A percentile compares a stretch with the other conserved stretches of the same genome.
Evolutionary conservation across 2,329 filamentous ascomycete genomes (phyloP).

Genomic region (Beauveria australis): DNA sequence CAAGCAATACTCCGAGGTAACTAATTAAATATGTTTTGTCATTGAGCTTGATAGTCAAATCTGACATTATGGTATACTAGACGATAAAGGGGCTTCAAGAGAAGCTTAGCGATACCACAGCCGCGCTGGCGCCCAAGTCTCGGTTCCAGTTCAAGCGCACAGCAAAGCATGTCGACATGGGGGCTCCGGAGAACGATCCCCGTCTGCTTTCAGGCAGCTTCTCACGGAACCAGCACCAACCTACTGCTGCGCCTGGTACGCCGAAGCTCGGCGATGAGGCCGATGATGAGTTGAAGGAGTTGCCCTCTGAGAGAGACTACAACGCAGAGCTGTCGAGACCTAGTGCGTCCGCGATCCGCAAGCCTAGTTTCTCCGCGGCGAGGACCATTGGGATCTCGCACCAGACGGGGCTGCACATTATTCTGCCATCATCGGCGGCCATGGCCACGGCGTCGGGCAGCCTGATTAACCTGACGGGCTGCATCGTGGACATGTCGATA

Average conservation of each 20-base stretch:
- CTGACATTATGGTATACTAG: slow-evolving; percentile 28
- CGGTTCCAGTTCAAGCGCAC: slow-evolving; percentile 71
- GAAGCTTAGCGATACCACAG: slow-evolving; percentile 63
- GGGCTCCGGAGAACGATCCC: slow-evolving; percentile 34
- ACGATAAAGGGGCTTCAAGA: slow-evolving; percentile 75
- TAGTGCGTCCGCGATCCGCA: slow-evolving; percentile 37
- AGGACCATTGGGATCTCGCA: slow-evolving; percentile 56
- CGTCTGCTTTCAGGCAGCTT: slow-evolving; percentile 30
- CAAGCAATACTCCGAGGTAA: slow-evolving; percentile 72
- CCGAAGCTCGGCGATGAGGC: slow-evolving; percentile 14
- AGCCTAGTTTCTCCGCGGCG: slow-evolving; percentile 55
- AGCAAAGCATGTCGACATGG: slow-evolving; percentile 32
- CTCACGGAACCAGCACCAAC: slow-evolving; percentile 19
- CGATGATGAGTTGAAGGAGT: slow-evolving; percentile 15
- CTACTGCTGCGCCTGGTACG: neutral
- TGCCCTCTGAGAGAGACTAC: slow-evolving; percentile 33
- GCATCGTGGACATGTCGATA: slow-evolving; percentile 73
- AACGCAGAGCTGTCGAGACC: slow-evolving; percentile 45
- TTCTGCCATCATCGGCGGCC: slow-evolving; percentile 63
- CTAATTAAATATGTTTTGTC: neutral
- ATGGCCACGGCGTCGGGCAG: slow-evolving; percentile 66
- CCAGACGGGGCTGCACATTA: slow-evolving; percentile 64
- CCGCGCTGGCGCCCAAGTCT: slow-evolving; percentile 61
- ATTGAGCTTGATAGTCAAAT: neutral
- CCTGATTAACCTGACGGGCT: slow-evolving; percentile 59